Evolutionary conservation across 31 red algal genomes (phyloP).

Genomic region (Bonnemaisonia californica): DNA sequence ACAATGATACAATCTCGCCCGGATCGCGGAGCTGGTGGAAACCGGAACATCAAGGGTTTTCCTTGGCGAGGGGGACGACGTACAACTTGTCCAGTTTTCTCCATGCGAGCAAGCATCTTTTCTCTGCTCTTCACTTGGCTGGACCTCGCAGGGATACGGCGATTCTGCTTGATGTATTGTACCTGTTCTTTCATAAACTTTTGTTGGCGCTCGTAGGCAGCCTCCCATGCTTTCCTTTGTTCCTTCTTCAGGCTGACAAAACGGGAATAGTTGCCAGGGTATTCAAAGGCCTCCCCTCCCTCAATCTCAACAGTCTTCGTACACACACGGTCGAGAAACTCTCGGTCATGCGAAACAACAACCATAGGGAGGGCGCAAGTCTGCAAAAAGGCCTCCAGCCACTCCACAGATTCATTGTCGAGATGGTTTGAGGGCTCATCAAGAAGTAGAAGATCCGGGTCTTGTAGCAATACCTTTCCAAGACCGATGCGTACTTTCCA

Average conservation of each 20-base stretch:
- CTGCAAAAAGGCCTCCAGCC: conserved; percentile 88
- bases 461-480: conserved; percentile 90
- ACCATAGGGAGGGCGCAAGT: conserved; percentile 78
- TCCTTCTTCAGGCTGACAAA: conserved; percentile 83
- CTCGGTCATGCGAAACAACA: conserved; percentile 95
- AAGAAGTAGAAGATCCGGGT: conserved; percentile 88
- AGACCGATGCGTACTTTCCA: conserved; percentile 98
- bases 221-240: conserved; percentile 80
- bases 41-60: conserved; percentile 89
- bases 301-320: conserved; percentile 98
- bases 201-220: conserved; percentile 88
- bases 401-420: conserved; percentile 92
- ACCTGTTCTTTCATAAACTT: conserved; percentile 87
- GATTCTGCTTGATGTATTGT: conserved; percentile 84
- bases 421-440: conserved; percentile 99
- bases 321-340: conserved; percentile 92
- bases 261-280: conserved; percentile 91
- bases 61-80: conserved; percentile 73
- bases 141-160: conserved; percentile 62
- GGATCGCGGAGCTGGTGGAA: conserved; percentile 89
- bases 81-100: conserved; percentile 77
- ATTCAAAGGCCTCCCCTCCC: conserved; percentile 83
- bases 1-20: conserved; percentile 81
- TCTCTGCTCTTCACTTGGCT: conserved; percentile 91
- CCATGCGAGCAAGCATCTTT: conserved; percentile 86